Conservation (phyloP, 495 filamentous ascomycete species). For the Trichoderma reesei region DNA sequence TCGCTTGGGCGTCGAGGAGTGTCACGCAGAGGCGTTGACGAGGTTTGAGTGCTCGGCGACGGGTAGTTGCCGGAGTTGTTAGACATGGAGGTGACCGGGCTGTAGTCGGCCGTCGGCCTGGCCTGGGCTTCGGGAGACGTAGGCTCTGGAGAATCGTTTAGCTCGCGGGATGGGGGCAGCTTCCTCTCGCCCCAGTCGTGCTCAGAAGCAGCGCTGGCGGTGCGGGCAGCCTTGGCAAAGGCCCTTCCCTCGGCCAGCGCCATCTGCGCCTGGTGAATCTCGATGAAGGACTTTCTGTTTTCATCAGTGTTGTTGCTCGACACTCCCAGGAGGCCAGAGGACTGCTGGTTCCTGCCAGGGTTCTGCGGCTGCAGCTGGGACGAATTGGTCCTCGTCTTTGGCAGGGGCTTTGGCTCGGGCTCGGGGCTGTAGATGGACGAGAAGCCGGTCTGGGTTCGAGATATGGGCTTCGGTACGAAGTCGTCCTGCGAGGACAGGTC, state of each 20-base stretch:
- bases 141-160: constrained; percentile 20
- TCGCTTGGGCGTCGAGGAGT: constrained; percentile 18
- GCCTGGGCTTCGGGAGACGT: constrained; percentile 8
- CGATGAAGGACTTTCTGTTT: constrained; percentile 38
- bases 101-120: constrained; percentile 14
- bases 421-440: constrained; percentile 21
- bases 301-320: constrained; percentile 22
- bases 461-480: constrained; percentile 29
- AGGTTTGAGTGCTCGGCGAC: not conserved
- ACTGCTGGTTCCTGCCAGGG: not conserved
- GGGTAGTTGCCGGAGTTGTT: constrained; percentile 18
- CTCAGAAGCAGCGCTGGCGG: constrained; percentile 20
- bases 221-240: constrained; percentile 44
- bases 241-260: constrained; percentile 61
- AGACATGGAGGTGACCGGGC: constrained; percentile 21
- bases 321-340: not conserved
- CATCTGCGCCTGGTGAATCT: constrained; percentile 61
- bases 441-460: constrained; percentile 42
- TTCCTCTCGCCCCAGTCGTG: constrained; percentile 19
- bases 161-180: constrained; percentile 9
- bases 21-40: not conserved
- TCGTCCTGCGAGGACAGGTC: constrained; percentile 18
- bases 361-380: not conserved
- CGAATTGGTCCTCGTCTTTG: constrained; percentile 6
- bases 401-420: constrained; percentile 13